Base-by-base conservation (phyloP, 2,329 filamentous ascomycete species). In the Raffaelea deltoideospora region DNA sequence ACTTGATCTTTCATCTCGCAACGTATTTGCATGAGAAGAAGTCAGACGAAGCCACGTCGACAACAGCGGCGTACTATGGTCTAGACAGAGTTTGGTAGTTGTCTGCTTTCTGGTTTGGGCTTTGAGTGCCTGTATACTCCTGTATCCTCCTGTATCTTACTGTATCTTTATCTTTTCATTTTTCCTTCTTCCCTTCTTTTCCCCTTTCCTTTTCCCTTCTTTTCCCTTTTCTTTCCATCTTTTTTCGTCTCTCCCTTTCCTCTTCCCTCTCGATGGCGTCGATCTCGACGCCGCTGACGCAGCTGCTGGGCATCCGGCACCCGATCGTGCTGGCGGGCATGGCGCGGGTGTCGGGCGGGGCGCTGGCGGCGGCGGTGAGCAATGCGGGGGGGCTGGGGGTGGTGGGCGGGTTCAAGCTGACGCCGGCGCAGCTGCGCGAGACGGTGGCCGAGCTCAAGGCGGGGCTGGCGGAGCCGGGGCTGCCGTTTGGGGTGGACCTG, bases 291-390 rank as follows among this genome's bases (percentile, higher is more conserved):
- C 82, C 84, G 2, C 69, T 93, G 27, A 87, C 79, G 45, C 65
- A 65, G 37, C 76, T 95, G 35, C 71, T 95, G 36, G 72, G 75
- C 19, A 94, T 95, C 58, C 65, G 78, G 47, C 86, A 95, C 60
- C 88, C 88, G 29, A 78, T 96, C 56, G 64, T 95, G 47, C 81
- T 95, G 17, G 88, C 88, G 24, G 88, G 88, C 50, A 96, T 96
- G 88, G 87, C 88, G 3, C 75, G 81, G 43, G 83, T 82, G 10
- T 87, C 82, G 0, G 78, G 79, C 41, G 83, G 79, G 0, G 68
- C 67, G 15, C 76, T 93, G 33, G 85, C 84, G 8, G 85, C 85
- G 3, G 84, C 85, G 6, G 84, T 93, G 27, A 90, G 81, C 52
- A 92, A 92, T 53, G 83, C 85, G 1, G 86, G 86, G 43, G 86